Evolutionary conservation across 2,329 filamentous ascomycete genomes (phyloP), one percentile per base, ranked within the genome.

Genomic region (Graphilbum sp.): DNA sequence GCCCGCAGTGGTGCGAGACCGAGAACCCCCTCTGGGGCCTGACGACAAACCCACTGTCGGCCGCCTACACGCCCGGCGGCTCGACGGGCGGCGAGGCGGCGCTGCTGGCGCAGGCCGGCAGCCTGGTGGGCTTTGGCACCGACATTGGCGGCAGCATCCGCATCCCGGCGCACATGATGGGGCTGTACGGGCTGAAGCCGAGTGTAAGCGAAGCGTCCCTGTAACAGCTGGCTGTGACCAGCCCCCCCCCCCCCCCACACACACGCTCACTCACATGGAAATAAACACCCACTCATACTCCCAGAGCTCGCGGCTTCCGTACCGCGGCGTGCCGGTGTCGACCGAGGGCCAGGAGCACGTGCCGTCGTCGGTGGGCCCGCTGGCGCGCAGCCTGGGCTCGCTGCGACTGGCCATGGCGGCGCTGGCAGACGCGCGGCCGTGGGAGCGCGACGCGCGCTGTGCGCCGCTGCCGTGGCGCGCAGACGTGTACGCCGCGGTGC

Each of bases 401-500:
- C 47, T 81, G 11, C 64, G 63, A 23, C 51, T 80, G 1, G 39
- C 36, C 2, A 62, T 73, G 4, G 65, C 71, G 46, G 56, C 64
- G 0, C 50, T 82, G 2, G 54, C 84, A 1, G 60, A 58, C 10
- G 63, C 64, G 17, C 47, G 70, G 36, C 79, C 79, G 0, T 84
- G 79, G 79, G 1, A 56, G 67, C 43, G 61, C 62, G 79, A 84
- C n/a, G 50, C 78, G 75, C 0, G 57, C 73, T 2, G 73, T 75
- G 0, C 55, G 71, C 73, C 79, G n/a, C 59, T 84, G 1, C 77
- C 78, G 0, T 85, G 44, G 44, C 34, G 41, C 21, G 4, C 31
- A 1, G 31, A 32, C n/a, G 20, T 34, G 21, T 45, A 41, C 0
- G 62, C 75, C 17, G 67, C 61, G 0, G 50, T 69, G 0, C 55